Evolutionary conservation across 1,139 yeast genomes (phyloP).

Genomic region (Arxiozyma slooffiae): DNA sequence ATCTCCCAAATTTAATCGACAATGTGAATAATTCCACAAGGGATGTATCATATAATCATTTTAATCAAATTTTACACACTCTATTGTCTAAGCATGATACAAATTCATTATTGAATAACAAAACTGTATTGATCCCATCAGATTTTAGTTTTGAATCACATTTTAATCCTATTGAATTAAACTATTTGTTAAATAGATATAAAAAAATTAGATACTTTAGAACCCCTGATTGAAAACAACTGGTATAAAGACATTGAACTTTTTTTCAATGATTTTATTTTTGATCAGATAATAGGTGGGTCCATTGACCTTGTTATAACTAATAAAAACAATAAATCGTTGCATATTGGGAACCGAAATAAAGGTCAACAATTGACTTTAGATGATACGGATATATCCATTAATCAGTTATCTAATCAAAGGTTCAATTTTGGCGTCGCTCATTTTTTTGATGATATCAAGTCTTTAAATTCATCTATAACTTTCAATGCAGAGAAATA

Average conservation of each 20-base stretch:
- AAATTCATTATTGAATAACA: conserved; percentile 10
- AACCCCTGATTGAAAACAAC: conserved; percentile 23
- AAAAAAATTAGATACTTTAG: conserved; percentile 9
- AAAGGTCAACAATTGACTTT: conserved; percentile 30
- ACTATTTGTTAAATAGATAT: conserved; percentile 35
- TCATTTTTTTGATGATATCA: conserved; percentile 42
- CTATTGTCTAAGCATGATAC: not conserved
- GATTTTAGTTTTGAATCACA: conserved; percentile 32
- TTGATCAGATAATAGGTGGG: conserved; percentile 23
- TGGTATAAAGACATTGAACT: conserved; percentile 28
- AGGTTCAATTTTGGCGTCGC: conserved; percentile 51
- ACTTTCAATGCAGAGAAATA: conserved; percentile 63
- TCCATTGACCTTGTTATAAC: conserved; percentile 5
- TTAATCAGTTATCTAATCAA: conserved; percentile 31
- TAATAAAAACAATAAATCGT: conserved; percentile 23
- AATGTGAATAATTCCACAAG: not conserved
- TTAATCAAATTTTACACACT: not conserved
- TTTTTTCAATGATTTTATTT: conserved; percentile 15
- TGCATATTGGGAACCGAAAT: conserved; percentile 25
- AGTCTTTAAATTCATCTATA: conserved; percentile 33
- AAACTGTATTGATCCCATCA: conserved; percentile 38
- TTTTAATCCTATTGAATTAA: conserved; percentile 39
- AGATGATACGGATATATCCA: conserved; percentile 28
- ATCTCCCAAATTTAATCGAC: conserved; percentile 5
- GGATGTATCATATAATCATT: not conserved